phyloP scores from a whole-genome alignment of 169 alveolate species.

The Eimeria maxima region DNA sequence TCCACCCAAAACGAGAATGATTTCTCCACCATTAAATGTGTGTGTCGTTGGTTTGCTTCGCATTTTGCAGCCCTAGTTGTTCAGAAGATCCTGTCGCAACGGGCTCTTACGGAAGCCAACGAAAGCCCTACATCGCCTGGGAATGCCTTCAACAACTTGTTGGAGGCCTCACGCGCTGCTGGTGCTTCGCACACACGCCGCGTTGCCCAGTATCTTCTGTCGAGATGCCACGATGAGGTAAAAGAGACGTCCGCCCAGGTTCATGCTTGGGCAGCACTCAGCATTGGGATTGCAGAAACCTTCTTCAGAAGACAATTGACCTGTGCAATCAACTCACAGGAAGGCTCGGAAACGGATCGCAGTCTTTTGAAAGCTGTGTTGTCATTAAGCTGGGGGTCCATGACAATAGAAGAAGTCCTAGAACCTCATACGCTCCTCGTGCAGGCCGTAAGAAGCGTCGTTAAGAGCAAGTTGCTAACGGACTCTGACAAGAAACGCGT shows the following conservation, averaged over 20 bases:
- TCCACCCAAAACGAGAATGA: not conserved
- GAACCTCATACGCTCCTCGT: constrained; percentile 2
- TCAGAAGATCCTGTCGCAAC: constrained; percentile 56
- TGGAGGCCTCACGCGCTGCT: constrained; percentile 28
- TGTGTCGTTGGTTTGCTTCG: not conserved
- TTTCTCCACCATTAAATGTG: not conserved
- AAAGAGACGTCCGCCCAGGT: not conserved
- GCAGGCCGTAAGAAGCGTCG: not conserved
- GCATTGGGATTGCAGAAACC: constrained; percentile 14
- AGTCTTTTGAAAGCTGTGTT: constrained; percentile 53
- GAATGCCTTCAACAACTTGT: constrained; percentile 45
- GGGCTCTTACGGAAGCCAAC: not conserved
- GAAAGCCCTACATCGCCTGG: constrained; percentile 58
- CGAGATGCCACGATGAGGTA: constrained; percentile 50
- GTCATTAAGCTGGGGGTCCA: constrained; percentile 34
- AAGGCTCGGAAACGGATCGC: not conserved
- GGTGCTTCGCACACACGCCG: constrained; percentile 12
- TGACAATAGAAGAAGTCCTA: not conserved
- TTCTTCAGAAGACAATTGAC: constrained; percentile 33
- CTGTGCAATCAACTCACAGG: constrained; percentile 34
- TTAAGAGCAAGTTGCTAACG: constrained; percentile 39
- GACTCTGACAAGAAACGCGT: constrained; percentile 42
- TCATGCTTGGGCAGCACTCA: constrained; percentile 67
- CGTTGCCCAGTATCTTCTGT: not conserved
- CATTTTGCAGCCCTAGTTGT: constrained; percentile 33